These are phyloP conservation scores for Chlorella sp. DNA, from an alignment of 139 green algal genomes.

Conservation along the genomic window DNA sequence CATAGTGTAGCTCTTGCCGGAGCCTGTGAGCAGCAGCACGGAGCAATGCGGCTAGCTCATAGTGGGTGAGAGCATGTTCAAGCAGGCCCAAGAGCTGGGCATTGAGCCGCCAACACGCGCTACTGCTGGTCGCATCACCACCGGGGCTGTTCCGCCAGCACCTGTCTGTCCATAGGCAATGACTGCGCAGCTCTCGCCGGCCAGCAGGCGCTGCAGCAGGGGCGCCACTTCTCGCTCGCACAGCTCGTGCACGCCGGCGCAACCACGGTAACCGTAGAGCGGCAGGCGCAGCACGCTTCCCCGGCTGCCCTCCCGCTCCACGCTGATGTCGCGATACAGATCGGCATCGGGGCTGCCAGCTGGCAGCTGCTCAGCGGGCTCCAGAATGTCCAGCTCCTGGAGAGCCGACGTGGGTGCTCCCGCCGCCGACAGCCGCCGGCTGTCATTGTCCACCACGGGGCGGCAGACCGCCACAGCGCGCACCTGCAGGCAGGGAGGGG, in stretches of 20 bases:
- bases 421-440: neutral
- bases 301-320: neutral
- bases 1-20: conserved; percentile 36
- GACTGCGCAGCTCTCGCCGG: conserved; percentile 11
- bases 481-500: neutral
- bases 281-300: neutral
- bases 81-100: too few species aligned
- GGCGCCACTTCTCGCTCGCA: conserved; percentile 5
- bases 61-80: too few species aligned
- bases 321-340: neutral
- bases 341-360: neutral
- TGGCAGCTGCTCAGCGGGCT: neutral
- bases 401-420: neutral
- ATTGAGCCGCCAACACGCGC: too few species aligned
- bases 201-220: conserved; percentile 4
- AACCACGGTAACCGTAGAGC: conserved; percentile 7
- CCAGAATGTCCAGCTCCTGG: neutral
- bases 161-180: conserved; percentile 41
- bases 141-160: too few species aligned
- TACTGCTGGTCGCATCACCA: too few species aligned
- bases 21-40: conserved; percentile 9
- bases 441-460: neutral
- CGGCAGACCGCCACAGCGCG: conserved; percentile 26
- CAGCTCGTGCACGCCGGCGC: neutral
- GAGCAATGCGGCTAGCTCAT: too few species aligned